phyloP scores from a whole-genome alignment of 331 rosid species.

The Malus hybrid region DNA sequence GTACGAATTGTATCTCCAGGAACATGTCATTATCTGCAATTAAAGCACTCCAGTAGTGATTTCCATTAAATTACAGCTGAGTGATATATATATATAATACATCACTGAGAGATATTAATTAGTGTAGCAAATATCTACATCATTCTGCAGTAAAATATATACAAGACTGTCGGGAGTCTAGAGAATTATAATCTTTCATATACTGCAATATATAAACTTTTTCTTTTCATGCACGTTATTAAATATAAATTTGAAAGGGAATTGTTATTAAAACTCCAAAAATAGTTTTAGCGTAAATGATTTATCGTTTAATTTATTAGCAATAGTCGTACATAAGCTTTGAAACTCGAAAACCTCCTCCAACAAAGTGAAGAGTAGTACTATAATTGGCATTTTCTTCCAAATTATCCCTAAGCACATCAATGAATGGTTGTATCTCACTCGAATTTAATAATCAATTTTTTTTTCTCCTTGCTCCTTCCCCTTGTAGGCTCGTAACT shows the following conservation, averaged over 20 bases:
- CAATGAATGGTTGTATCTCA: not conserved
- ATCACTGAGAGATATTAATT: no score
- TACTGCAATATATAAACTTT: no score
- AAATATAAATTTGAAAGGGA: no score
- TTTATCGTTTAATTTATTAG: no score
- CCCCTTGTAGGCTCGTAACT: not conserved
- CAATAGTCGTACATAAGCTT: no score
- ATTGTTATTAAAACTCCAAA: no score
- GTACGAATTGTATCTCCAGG: not conserved
- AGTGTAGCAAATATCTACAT: not conserved
- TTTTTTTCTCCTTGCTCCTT: not conserved
- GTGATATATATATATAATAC: not conserved
- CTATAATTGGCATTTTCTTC: not conserved
- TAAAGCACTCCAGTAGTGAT: not conserved
- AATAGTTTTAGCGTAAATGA: no score
- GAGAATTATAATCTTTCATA: no score
- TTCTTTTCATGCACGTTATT: no score
- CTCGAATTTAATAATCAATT: not conserved
- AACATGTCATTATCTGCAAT: slow-evolving; percentile 1
- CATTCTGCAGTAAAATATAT: not conserved
- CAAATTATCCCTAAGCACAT: not conserved
- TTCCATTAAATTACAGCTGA: not conserved
- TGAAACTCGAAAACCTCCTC: no score
- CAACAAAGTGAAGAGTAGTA: no score
- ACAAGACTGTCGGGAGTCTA: no score